Base-by-base conservation (phyloP, 495 filamentous ascomycete genomes). In the Penicillium parvum region DNA sequence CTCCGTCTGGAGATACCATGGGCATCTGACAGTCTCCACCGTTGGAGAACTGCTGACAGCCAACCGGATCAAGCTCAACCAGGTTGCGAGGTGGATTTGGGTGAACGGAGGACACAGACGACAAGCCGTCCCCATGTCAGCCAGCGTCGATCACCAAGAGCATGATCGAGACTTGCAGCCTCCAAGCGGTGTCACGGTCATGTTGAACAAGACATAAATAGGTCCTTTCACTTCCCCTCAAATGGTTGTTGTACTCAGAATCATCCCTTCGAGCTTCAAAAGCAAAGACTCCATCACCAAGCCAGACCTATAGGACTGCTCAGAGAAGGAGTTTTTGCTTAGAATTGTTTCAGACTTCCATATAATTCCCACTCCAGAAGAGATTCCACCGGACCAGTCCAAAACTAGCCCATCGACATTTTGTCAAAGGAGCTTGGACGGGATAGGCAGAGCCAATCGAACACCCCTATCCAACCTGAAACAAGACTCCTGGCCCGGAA, bases 141-240 rank as follows among this genome's bases (percentile, higher is more conserved):
- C 47, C 44, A 56, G 51, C 45, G 50, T 61, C 57, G 65, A 70
- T 69, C 68, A 58, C 55, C 55, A 54, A 41, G 50, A 46, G 43
- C 50, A 57, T 53, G 55, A 45, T 43, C 48, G 48, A 47, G 55
- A 42, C 38, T 55, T 32, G 20, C 43, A 47, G 57, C 27, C 50
- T 23, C 42, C 42, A 43, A 38, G 39, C 37, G 30, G 50, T 60
- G 47, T 49, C 48, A 60, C 64, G 41, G 45, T 49, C 57, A 55
- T 45, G 47, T 60, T 47, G 53, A 48, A 51, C 60, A 39, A 64
- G 66, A 66, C 66, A 73, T 73, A 73, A 73, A 73, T 73, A 73
- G 53, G 49, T 7, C 37, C 59, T 52, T 50, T 49, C 37, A 43
- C 45, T 43, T 63, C 66, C 66, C 55, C 51, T 44, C 49, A 37